Evolutionary conservation across 805 yeast species (phyloP), one percentile per base, ranked within the genome.

Genomic region (Candida orba): DNA sequence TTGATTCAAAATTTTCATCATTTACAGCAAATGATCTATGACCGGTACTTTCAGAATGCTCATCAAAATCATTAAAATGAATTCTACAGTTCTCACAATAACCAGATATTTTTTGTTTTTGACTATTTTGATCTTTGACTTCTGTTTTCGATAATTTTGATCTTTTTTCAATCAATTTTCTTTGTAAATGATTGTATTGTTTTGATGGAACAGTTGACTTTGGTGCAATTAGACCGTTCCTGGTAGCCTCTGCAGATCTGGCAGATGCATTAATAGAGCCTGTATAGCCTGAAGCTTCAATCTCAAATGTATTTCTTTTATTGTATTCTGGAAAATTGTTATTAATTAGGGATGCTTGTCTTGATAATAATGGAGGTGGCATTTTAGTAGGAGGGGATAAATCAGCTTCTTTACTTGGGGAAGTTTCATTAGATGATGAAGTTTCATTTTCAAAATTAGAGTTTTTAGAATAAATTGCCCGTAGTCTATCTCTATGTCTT

Each of bases 31-130:
- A 90, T 42, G 77, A 75, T 40, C 84, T 70, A 60, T 91, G 99
- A 50, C 81, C 76, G 31, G 74, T 75, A 22, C 87, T 72, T 25
- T 57, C 55, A 34, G 87, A 75, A 60, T 91, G 99, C 45, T 78
- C 85, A 23, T 79, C 85, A 56, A 89, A 81, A 51, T 78, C 77
- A 41, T 84, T 90, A 59, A 84, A 91, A 58, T 81, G 81, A 47
- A 83, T 84, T 22, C 91, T 71, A 64, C 99, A 91, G 58, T 91
- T 91, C 60, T 91, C 99, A 65, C 99, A 91, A 63, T 86, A 90
- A 0, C 97, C 97, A 1, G 91, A 52, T 37, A 58, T 63, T 49
- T 57, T 62, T 17, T 57, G 54, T 40, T 53, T 51, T 41, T 51
- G 43, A 49, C 48, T 41, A 17, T 13, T 27, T 27, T 27, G 29